These are phyloP conservation scores for Oenanthe sinensis DNA, from an alignment of 129 eudicot genomes.

Conservation along the genomic window DNA sequence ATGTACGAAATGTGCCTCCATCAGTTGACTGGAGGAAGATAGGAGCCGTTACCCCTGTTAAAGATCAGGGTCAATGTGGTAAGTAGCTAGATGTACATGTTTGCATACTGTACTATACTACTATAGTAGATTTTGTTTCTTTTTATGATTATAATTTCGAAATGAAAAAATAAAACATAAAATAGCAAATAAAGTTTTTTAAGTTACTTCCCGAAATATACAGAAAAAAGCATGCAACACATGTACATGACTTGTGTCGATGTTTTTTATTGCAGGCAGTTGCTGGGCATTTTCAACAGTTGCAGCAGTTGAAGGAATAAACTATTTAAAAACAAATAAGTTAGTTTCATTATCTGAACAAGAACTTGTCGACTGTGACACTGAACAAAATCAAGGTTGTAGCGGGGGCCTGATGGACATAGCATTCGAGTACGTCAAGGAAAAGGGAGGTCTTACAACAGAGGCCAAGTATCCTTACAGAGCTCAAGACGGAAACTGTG, in stretches of 20 bases:
- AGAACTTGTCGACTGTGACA: constrained; percentile 82
- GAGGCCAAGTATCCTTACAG: constrained; percentile 62
- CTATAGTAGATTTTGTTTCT: not conserved
- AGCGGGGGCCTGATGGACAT: constrained; percentile 71
- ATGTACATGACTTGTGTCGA: not conserved
- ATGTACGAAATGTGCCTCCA: constrained; percentile 35
- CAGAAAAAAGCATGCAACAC: not conserved
- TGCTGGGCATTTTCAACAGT: constrained; percentile 90
- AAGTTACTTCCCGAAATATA: not conserved
- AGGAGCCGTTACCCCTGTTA: constrained; percentile 26
- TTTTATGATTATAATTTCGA: not conserved
- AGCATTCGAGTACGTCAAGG: constrained; percentile 52
- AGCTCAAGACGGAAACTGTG: constrained; percentile 45
- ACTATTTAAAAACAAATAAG: constrained; percentile 55
- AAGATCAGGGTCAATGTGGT: constrained; percentile 75
- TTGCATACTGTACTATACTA: not conserved
- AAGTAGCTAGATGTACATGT: constrained; percentile 3
- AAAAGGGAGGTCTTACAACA: constrained; percentile 58
- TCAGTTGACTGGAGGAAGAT: constrained; percentile 46
- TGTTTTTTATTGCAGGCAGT: constrained; percentile 42
- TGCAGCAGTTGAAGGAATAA: constrained; percentile 70
- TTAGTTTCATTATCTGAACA: constrained; percentile 68
- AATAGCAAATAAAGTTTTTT: not conserved
- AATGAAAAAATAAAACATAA: not conserved
- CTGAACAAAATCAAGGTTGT: constrained; percentile 45